Conservation (phyloP, 257 asterid species). For the Solanum sparsipilum region DNA sequence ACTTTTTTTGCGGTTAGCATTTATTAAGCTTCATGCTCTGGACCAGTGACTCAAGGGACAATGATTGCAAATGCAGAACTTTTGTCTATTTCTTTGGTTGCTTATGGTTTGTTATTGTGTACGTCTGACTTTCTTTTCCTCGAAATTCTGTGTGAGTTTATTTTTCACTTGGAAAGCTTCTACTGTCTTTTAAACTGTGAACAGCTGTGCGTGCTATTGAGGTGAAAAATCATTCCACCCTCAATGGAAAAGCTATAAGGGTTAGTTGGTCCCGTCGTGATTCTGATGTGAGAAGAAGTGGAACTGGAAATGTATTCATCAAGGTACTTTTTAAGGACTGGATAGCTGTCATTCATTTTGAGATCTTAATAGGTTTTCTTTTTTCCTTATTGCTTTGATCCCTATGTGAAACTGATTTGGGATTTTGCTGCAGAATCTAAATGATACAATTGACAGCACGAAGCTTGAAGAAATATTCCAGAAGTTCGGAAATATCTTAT, state of each 20-base stretch:
- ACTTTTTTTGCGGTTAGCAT: neutral
- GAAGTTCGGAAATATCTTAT: conserved; percentile 24
- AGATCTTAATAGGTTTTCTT: neutral
- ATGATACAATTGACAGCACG: conserved; percentile 18
- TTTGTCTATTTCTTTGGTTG: neutral
- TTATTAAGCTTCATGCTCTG: neutral
- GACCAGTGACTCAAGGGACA: neutral
- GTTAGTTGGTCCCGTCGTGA: conserved; percentile 43
- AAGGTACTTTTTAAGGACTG: conserved; percentile 31
- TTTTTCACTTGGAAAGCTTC: neutral
- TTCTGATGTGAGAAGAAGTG: conserved; percentile 33
- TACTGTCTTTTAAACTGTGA: neutral
- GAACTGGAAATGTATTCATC: conserved; percentile 43
- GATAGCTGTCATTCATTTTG: neutral
- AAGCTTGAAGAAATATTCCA: conserved; percentile 29
- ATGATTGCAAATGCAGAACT: neutral
- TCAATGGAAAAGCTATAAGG: conserved; percentile 45
- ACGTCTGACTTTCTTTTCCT: neutral
- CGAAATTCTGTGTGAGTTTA: neutral
- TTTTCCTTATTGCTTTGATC: neutral
- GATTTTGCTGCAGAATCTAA: conserved; percentile 20
- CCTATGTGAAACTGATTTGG: neutral
- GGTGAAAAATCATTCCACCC: conserved; percentile 25
- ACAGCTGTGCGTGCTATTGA: conserved; percentile 24
- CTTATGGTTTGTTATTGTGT: neutral